Evolutionary conservation across 495 filamentous ascomycete species (phyloP).

Genomic region (Hyaloscypha variabilis): DNA sequence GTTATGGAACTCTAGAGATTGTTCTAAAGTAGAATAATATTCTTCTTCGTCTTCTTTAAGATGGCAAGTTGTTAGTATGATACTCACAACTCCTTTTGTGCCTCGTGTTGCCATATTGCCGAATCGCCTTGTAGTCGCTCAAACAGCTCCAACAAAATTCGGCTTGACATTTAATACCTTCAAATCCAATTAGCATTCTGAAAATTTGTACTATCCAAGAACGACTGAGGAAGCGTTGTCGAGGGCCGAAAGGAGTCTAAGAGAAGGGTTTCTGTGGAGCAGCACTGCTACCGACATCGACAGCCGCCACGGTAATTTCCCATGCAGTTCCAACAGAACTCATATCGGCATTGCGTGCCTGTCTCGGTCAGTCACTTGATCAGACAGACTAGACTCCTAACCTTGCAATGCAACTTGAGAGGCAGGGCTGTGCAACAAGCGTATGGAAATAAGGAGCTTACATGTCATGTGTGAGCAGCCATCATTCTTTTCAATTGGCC

Average conservation of each 20-base stretch:
- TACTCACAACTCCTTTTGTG: slow-evolving; percentile 14
- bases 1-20: too few relatives aligned
- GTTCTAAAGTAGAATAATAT: not conserved
- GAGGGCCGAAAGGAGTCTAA: too few relatives aligned
- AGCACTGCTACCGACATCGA: too few relatives aligned
- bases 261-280: too few relatives aligned
- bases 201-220: too few relatives aligned
- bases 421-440: not conserved
- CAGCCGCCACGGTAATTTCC: too few relatives aligned
- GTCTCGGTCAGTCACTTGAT: slow-evolving; percentile 15
- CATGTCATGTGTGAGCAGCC: slow-evolving; percentile 24
- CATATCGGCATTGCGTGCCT: slow-evolving; percentile 21
- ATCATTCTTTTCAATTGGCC: slow-evolving; percentile 22
- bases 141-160: slow-evolving; percentile 23
- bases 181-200: not conserved
- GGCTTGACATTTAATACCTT: slow-evolving; percentile 18
- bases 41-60: not conserved
- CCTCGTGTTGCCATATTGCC: slow-evolving; percentile 8
- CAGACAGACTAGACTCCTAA: not conserved
- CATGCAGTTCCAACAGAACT: slow-evolving; percentile 24
- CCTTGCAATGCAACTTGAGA: not conserved
- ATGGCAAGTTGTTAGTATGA: slow-evolving; percentile 15
- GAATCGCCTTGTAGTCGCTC: slow-evolving; percentile 14
- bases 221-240: too few relatives aligned
- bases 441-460: slow-evolving; percentile 8